A percentile compares a stretch with the other conserved stretches of the same genome.
Conservation (phyloP, 176 grass and related monocot species). For the Eleusine coracana region DNA sequence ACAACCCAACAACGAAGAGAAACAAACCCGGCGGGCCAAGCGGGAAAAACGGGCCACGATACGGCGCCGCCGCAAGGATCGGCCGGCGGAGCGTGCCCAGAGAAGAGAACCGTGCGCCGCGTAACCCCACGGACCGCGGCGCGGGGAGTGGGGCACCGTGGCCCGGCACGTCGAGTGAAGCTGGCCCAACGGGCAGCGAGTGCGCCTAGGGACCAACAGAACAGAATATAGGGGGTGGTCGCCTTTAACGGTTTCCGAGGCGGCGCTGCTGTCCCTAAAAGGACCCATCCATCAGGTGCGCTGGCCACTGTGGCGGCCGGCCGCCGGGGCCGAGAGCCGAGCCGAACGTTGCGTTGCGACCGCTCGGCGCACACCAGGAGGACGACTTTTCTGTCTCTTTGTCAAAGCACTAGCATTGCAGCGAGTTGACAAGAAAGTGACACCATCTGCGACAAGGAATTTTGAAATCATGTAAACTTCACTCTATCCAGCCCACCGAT, state of each 20-base stretch:
- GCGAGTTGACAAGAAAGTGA: neutral
- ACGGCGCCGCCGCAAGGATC: neutral
- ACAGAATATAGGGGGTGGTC: neutral
- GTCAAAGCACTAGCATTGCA: neutral
- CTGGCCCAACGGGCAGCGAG: neutral
- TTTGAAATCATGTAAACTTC: conserved; percentile 11
- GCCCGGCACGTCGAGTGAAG: conserved; percentile 6
- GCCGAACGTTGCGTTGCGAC: neutral
- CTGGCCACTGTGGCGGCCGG: neutral
- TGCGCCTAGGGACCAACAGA: conserved; percentile 31
- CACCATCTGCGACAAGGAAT: neutral
- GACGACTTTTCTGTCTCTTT: neutral
- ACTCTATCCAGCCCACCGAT: conserved; percentile 22
- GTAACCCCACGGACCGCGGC: neutral
- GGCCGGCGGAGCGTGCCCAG: neutral
- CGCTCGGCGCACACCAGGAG: neutral
- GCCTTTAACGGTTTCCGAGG: conserved; percentile 43
- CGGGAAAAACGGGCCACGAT: neutral
- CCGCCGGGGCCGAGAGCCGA: neutral
- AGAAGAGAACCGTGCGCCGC: neutral
- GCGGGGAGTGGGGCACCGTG: neutral
- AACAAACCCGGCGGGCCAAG: conserved; percentile 1
- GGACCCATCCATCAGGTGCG: conserved; percentile 21
- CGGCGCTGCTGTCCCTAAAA: conserved; percentile 18
- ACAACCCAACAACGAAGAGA: neutral